These are phyloP conservation scores for Saussurea involucrata DNA, from an alignment of 129 eudicot genomes.

Conservation along the genomic window DNA sequence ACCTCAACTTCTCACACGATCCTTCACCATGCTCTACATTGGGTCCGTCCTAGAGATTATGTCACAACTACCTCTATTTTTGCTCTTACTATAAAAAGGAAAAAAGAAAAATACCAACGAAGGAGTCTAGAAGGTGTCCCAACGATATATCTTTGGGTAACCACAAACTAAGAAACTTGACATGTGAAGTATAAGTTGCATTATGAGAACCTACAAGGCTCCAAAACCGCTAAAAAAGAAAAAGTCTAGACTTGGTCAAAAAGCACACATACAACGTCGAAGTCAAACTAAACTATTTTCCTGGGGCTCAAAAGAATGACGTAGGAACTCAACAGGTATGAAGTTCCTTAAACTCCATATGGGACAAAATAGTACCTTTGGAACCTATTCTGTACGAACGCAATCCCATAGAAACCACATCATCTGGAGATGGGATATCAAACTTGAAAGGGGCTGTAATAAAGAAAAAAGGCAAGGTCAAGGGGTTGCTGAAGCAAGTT, in stretches of 20 bases:
- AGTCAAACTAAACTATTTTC: not conserved
- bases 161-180: not conserved
- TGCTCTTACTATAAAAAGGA: not conserved
- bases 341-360: not conserved
- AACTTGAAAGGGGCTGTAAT: constrained; percentile 91
- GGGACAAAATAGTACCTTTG: constrained; percentile 49
- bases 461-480: constrained; percentile 25
- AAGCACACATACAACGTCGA: not conserved
- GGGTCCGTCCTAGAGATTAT: not conserved
- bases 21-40: too few relatives aligned
- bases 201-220: not conserved
- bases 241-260: constrained; percentile 1
- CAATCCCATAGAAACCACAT: constrained; percentile 66
- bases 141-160: not conserved
- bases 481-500: constrained; percentile 20
- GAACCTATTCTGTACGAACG: constrained; percentile 49
- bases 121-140: not conserved
- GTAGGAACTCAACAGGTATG: not conserved
- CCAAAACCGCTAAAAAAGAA: not conserved
- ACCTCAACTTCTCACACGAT: too few relatives aligned
- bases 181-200: not conserved
- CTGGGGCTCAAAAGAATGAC: not conserved
- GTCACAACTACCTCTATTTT: not conserved
- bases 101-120: not conserved
- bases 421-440: constrained; percentile 90